Conservation (phyloP, 306 rosid species). For the Dryas octopetala region DNA sequence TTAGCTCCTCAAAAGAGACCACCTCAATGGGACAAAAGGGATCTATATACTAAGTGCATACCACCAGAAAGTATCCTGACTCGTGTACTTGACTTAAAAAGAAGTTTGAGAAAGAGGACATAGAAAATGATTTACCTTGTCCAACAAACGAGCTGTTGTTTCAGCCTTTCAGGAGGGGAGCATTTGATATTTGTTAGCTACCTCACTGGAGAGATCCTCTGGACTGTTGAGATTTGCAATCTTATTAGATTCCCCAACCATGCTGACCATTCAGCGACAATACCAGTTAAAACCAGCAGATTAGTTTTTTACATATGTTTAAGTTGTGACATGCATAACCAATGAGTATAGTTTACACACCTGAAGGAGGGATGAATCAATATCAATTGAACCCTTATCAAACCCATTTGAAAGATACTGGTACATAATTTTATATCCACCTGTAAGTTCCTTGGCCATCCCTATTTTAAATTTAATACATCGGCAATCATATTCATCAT, state of each 20-base stretch:
- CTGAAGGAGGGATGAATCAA: conserved; percentile 54
- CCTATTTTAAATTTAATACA: conserved; percentile 53
- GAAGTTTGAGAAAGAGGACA: too few relatives aligned
- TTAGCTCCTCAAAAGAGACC: not conserved
- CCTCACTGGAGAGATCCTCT: conserved; percentile 68
- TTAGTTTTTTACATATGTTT: not conserved
- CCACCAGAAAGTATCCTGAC: not conserved
- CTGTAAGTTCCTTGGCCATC: conserved; percentile 78
- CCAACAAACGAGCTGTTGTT: conserved; percentile 85
- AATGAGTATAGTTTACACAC: conserved; percentile 29
- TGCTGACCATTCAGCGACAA: conserved; percentile 75
- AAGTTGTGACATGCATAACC: not conserved
- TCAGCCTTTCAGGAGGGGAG: conserved; percentile 60
- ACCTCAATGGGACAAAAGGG: not conserved
- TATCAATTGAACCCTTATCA: conserved; percentile 26
- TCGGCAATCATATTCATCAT: conserved; percentile 99
- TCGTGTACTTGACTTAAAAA: not conserved
- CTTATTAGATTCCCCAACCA: conserved; percentile 82
- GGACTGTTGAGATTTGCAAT: conserved; percentile 66
- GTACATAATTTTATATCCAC: conserved; percentile 58
- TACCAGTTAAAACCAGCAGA: conserved; percentile 23
- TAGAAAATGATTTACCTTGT: conserved; percentile 48
- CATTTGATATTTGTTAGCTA: conserved; percentile 77
- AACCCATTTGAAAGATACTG: conserved; percentile 66
- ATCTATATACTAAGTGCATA: not conserved